Base-by-base conservation (phyloP, 345 rosid genomes). In the Mallotus nudiflorus region DNA sequence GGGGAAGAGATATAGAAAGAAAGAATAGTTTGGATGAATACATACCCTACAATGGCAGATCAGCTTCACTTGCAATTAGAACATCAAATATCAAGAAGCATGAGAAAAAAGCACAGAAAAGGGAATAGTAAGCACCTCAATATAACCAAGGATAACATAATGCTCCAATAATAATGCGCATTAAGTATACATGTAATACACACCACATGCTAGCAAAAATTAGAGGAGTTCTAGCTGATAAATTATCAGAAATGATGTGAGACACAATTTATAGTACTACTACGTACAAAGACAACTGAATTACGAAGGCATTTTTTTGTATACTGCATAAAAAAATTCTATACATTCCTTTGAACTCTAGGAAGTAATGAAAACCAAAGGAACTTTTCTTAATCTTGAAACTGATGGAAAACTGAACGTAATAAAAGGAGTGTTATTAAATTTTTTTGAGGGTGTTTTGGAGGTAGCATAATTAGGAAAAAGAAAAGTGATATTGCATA, bases 1-100 rank as follows among this genome's bases (percentile, higher is more conserved):
- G 15, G 19, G 45, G n/a, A 31, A 69, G 51, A 53, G 18, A 54
- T n/a, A n/a, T n/a, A n/a, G 28, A 27, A 4, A 45, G 55, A 37
- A 65, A 48, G n/a, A 40, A 46, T 67, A 42, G 62, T 45, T 59
- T 46, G 18, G n/a, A n/a, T 12, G 22, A 65, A 54, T 40, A 19
- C 95, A 80, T 90, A 92, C 96, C 94, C 94, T 91, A 90, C 74
- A 92, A 72, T 72, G 97, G 97, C 82, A 92, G 88, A 78, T 92
- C 97, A 81, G 90, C 96, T 92, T 91, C 72, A 63, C 64, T 84
- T 69, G 77, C 82, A 78, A 76, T 66, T 81, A 77, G 74, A 76
- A 61, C 27, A 65, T 61, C 40, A 45, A 66, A 77, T n/a, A 69
- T 70, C 76, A 66, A 40, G 62, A 67, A 67, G 59, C 54, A 69